A percentile compares a stretch with the other conserved stretches of the same genome.
phyloP scores from a whole-genome alignment of 2,329 filamentous ascomycete genomes.

The Aspergillus sp. region DNA sequence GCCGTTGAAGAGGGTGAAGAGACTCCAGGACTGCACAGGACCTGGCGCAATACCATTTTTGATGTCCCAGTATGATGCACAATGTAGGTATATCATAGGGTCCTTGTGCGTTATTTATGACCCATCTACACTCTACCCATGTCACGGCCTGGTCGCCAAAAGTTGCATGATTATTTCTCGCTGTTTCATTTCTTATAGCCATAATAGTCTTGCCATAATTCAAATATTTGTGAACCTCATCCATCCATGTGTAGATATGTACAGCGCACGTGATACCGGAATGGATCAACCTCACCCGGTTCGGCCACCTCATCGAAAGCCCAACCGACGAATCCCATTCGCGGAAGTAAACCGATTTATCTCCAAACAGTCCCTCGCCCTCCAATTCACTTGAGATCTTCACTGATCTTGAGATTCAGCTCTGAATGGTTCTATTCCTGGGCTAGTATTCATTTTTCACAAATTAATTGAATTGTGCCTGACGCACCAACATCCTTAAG shows the following conservation, averaged over 20 bases:
- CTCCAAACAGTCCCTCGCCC: conserved; percentile 4
- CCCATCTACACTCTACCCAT: no score
- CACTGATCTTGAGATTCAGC: conserved; percentile 17
- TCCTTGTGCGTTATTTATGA: not conserved
- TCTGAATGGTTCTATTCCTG: not conserved
- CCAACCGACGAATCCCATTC: conserved; percentile 4
- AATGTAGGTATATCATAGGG: not conserved
- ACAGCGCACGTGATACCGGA: conserved; percentile 16
- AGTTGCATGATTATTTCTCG: not conserved
- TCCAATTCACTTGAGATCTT: conserved; percentile 18
- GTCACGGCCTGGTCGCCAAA: not conserved
- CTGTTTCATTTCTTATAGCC: not conserved
- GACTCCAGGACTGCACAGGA: conserved; percentile 48
- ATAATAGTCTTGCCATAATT: not conserved
- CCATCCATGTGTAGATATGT: not conserved
- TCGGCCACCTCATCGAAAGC: conserved; percentile 26
- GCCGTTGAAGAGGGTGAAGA: conserved; percentile 70
- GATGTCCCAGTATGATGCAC: conserved; percentile 40
- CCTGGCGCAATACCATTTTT: conserved; percentile 88
- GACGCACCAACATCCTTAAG: not conserved
- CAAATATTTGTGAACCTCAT: not conserved
- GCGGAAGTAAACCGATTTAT: conserved; percentile 4
- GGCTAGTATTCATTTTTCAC: not conserved
- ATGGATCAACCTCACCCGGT: conserved; percentile 18
- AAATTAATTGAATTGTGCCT: not conserved